Evolutionary conservation across 345 rosid genomes (phyloP).

Genomic region (Salix udensis): DNA sequence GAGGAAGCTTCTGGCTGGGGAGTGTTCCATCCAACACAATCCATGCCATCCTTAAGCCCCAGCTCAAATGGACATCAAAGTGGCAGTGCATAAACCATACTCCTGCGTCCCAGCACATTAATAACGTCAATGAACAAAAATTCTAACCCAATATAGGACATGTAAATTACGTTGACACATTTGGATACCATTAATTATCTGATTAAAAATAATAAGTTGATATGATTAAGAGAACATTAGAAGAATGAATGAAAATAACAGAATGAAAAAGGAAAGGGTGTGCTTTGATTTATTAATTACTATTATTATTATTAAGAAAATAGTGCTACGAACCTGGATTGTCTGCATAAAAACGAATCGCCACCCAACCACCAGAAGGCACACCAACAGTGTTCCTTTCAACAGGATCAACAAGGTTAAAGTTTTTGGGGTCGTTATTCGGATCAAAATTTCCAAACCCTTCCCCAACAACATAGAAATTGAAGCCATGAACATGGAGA

Average conservation of each 20-base stretch:
- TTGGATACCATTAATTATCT: too few relatives aligned
- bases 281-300: too few relatives aligned
- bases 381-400: slow-evolving; percentile 65
- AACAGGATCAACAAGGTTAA: slow-evolving; percentile 66
- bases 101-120: slow-evolving; percentile 4
- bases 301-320: too few relatives aligned
- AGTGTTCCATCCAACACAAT: slow-evolving; percentile 6
- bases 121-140: too few relatives aligned
- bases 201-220: too few relatives aligned
- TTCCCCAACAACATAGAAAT: slow-evolving; percentile 69
- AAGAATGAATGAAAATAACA: too few relatives aligned
- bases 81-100: slow-evolving; percentile 21
- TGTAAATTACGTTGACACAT: too few relatives aligned
- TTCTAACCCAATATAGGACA: too few relatives aligned
- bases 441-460: slow-evolving; percentile 74
- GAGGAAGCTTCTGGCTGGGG: slow-evolving; percentile 17
- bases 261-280: not conserved
- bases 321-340: slow-evolving; percentile 53
- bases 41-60: slow-evolving; percentile 12
- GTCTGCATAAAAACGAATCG: slow-evolving; percentile 63
- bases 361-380: slow-evolving; percentile 74
- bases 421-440: slow-evolving; percentile 47
- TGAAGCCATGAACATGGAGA: slow-evolving; percentile 67
- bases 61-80: slow-evolving; percentile 9
- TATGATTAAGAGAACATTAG: too few relatives aligned